Evolutionary conservation across 1,284 basidiomycete genomes (phyloP).

Genomic region (Ceratobasidium sp.): DNA sequence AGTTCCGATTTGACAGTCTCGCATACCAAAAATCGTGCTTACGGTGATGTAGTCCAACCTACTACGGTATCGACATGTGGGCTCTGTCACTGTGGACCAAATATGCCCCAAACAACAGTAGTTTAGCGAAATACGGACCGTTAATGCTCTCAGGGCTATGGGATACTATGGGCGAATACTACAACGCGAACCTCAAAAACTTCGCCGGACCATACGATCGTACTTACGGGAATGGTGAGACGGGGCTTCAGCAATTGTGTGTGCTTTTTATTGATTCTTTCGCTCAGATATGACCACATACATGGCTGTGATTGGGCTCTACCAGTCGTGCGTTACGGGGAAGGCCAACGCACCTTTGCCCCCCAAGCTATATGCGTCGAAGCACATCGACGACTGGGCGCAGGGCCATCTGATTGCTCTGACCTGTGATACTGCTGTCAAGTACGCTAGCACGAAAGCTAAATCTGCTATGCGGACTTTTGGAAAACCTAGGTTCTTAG

Average conservation of each 20-base stretch:
- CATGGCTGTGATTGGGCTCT: constrained; percentile 30
- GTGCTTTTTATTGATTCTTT: neutral
- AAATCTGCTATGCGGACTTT: constrained; percentile 28
- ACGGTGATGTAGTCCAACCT: constrained; percentile 3
- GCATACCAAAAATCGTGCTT: neutral
- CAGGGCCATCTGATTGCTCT: constrained; percentile 27
- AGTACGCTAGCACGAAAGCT: constrained; percentile 19
- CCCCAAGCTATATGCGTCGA: constrained; percentile 37
- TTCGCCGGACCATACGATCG: constrained; percentile 36
- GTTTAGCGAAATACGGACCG: constrained; percentile 23
- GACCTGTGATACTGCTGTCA: constrained; percentile 24
- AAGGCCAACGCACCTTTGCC: constrained; percentile 21
- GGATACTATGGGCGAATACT: constrained; percentile 35
- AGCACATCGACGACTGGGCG: constrained; percentile 36
- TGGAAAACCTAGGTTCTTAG: constrained; percentile 17
- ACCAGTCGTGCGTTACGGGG: constrained; percentile 21
- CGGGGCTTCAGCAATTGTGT: neutral
- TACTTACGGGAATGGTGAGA: constrained; percentile 26
- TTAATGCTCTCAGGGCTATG: constrained; percentile 34
- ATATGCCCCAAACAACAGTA: constrained; percentile 25
- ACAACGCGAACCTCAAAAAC: constrained; percentile 36
- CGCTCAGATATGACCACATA: constrained; percentile 34
- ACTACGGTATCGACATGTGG: constrained; percentile 40
- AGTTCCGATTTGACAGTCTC: too few species aligned
- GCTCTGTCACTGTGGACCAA: constrained; percentile 31